Evolutionary conservation across 257 asterid genomes (phyloP).

Genomic region (Anisodus tanguticus): DNA sequence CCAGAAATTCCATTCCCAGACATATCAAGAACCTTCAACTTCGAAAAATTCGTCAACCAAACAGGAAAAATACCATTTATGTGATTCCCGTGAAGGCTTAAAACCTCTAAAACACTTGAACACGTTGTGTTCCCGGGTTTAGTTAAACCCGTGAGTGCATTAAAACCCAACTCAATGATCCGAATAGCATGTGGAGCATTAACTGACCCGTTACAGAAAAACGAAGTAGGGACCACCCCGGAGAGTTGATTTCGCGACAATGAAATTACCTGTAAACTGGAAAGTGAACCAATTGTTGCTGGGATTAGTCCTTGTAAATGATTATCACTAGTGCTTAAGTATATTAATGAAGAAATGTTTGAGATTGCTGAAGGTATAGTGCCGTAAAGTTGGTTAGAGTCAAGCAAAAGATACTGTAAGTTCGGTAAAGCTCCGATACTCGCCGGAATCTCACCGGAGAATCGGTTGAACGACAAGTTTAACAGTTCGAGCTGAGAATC

Average conservation of each 20-base stretch:
- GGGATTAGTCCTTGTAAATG: constrained; percentile 59
- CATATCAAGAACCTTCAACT: constrained; percentile 54
- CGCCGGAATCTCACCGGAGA: constrained; percentile 65
- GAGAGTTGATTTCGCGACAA: constrained; percentile 57
- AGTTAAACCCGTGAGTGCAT: constrained; percentile 57
- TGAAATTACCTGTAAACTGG: constrained; percentile 58
- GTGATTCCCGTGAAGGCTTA: constrained; percentile 55
- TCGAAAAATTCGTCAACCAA: constrained; percentile 42
- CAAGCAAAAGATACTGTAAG: constrained; percentile 65
- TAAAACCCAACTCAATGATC: constrained; percentile 59
- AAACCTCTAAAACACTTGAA: constrained; percentile 44
- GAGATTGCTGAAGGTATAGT: constrained; percentile 72
- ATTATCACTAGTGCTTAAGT: constrained; percentile 67
- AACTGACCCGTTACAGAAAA: constrained; percentile 58
- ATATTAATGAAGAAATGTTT: constrained; percentile 65
- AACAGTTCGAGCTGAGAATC: constrained; percentile 48
- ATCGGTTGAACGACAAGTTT: constrained; percentile 53
- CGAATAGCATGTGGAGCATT: constrained; percentile 41
- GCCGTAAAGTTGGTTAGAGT: constrained; percentile 57
- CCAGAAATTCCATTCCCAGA: constrained; percentile 64
- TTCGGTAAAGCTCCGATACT: constrained; percentile 56
- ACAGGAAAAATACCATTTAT: constrained; percentile 50
- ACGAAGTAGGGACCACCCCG: constrained; percentile 57
- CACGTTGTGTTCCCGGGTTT: constrained; percentile 42
- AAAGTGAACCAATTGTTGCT: constrained; percentile 55